Percentiles rank a stretch among this genome's conserved stretches.
Evolutionary conservation across 768 basidiomycete genomes (phyloP).

Genomic region (Austroboletus eburneus): DNA sequence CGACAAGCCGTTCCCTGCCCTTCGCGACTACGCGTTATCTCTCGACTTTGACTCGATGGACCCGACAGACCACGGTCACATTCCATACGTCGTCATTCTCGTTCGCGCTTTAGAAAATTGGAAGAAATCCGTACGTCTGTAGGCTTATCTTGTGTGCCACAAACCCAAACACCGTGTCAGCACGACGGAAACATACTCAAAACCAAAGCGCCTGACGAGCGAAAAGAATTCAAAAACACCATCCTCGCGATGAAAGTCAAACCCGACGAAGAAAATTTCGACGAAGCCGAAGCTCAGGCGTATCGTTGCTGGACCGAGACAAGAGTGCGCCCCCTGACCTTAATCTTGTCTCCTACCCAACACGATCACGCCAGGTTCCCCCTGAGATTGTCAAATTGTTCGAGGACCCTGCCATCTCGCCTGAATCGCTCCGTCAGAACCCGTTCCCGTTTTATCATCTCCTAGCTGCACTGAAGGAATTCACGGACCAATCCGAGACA

Average conservation of each 20-base stretch:
- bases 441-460: conserved; percentile 78
- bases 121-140: conserved; percentile 60
- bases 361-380: conserved; percentile 47
- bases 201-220: conserved; percentile 50
- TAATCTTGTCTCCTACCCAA: not conserved
- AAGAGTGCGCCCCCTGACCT: conserved; percentile 28
- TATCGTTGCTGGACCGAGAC: conserved; percentile 73
- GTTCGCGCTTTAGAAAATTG: conserved; percentile 80
- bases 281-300: conserved; percentile 87
- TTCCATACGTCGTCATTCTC: conserved; percentile 88
- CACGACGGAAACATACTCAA: conserved; percentile 59
- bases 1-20: conserved; percentile 81
- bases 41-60: conserved; percentile 80
- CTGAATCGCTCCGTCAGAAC: conserved; percentile 36
- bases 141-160: not conserved
- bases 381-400: conserved; percentile 64
- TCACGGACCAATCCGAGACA: conserved; percentile 48
- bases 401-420: conserved; percentile 48
- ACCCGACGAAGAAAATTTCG: conserved; percentile 94
- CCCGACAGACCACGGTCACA: conserved; percentile 82
- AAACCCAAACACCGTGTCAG: conserved; percentile 31
- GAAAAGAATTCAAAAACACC: conserved; percentile 69
- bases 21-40: conserved; percentile 65
- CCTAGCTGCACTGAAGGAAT: conserved; percentile 66
- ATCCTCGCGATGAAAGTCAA: conserved; percentile 67